These are phyloP conservation scores for Maudiozyma turicensis DNA, from an alignment of 805 yeast genomes.

Conservation along the genomic window DNA sequence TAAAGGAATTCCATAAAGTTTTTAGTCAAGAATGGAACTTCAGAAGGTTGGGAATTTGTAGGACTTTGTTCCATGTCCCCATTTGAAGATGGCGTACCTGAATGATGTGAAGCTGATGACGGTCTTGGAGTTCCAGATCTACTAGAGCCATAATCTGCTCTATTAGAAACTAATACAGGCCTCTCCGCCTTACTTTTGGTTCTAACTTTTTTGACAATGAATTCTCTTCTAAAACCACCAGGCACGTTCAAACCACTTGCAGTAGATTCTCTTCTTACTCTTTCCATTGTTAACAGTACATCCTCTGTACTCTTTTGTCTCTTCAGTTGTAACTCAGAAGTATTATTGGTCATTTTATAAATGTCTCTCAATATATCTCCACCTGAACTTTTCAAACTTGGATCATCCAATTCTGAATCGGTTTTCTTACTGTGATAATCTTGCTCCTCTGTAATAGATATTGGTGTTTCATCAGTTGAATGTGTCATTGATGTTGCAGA, in stretches of 20 bases:
- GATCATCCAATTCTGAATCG: slow-evolving; percentile 3
- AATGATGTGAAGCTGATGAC: neutral
- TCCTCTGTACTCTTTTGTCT: slow-evolving; percentile 22
- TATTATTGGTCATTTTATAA: slow-evolving; percentile 17
- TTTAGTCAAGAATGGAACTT: slow-evolving; percentile 47
- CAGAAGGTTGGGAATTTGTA: neutral
- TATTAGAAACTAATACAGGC: neutral
- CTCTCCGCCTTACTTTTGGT: slow-evolving; percentile 7
- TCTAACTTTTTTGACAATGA: slow-evolving; percentile 35
- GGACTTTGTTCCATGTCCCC: neutral
- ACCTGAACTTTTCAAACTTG: slow-evolving; percentile 20
- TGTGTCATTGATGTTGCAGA: neutral
- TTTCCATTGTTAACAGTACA: slow-evolving; percentile 10
- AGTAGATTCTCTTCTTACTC: slow-evolving; percentile 44
- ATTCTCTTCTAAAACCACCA: slow-evolving; percentile 75
- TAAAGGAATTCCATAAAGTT: slow-evolving; percentile 71
- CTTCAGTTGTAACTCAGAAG: slow-evolving; percentile 1
- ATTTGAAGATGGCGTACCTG: too few species aligned
- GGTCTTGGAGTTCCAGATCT: neutral
- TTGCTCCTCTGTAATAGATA: too few species aligned
- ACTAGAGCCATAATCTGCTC: slow-evolving; percentile 1
- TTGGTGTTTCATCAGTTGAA: neutral
- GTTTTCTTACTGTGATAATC: neutral
- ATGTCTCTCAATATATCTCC: slow-evolving; percentile 33
- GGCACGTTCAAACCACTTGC: slow-evolving; percentile 69